phyloP scores from a whole-genome alignment of 2,329 filamentous ascomycete genomes.

The Sordariomycetes sp. region DNA sequence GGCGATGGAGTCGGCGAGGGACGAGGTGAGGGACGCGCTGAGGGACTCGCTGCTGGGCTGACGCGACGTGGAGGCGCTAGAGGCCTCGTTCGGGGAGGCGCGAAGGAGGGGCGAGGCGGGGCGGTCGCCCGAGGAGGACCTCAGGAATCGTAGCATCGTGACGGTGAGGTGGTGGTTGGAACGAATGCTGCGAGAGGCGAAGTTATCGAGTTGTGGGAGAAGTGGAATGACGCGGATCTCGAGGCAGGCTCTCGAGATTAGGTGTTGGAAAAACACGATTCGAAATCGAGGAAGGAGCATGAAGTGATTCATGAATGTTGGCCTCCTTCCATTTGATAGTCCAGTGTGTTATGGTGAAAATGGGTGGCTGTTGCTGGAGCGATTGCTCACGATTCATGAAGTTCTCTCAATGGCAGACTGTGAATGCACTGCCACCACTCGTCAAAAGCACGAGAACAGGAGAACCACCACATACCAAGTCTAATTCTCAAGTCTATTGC shows the following conservation, averaged over 20 bases:
- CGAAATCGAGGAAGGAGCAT: too few relatives aligned
- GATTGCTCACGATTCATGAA: too few relatives aligned
- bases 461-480: not conserved
- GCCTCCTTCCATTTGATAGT: too few relatives aligned
- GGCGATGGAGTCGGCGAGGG: not conserved
- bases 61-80: not conserved
- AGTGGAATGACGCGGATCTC: not conserved
- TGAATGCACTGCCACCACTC: too few relatives aligned
- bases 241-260: not conserved
- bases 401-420: too few relatives aligned
- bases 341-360: too few relatives aligned
- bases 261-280: too few relatives aligned
- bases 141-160: not conserved
- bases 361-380: too few relatives aligned
- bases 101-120: not conserved
- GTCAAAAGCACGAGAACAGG: not conserved
- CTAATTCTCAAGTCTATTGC: not conserved
- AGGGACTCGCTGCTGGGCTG: not conserved
- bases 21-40: not conserved
- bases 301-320: too few relatives aligned
- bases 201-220: not conserved
- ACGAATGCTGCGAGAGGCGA: not conserved
- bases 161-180: not conserved
- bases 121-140: not conserved
- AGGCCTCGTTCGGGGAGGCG: not conserved